Base-by-base conservation (phyloP, 2,329 filamentous ascomycete genomes). In the Xylariaceae sp. region DNA sequence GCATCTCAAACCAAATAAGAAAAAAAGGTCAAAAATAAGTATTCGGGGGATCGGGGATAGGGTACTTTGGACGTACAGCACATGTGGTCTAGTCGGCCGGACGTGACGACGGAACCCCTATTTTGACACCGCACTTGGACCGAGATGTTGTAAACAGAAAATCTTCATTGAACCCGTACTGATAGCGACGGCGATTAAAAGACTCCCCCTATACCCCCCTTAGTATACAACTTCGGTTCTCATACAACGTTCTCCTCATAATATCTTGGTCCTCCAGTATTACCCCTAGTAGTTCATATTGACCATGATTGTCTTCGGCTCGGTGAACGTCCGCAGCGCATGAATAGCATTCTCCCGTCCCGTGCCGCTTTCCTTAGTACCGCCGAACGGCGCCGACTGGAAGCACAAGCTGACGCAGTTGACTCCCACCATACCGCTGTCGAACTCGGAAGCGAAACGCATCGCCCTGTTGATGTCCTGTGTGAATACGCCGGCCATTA, bases 381-480 rank as follows among this genome's bases (percentile, higher is more conserved):
- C 80, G 35, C 80, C 79, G 64, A 82, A 82, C 0, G 80, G 80
- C 2, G 73, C 71, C 3, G 59, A 70, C 47, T 77, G 65, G 58
- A 76, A 75, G 58, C 71, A 67, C 15, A 74, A 62, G 57, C 71
- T 74, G 52, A 76, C 68, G 51, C 73, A 74, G 64, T 89, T 89
- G 69, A 89, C 82, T 76, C 86, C 88, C 2, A 89, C 86, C 80
- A 88, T 88, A 35, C 87, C 87, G 10, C 83, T 81, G 71, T 89
- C 85, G 51, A 90, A 76, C 51, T 78, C 75, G 2, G 77, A 74
- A 1, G 79, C 76, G 2, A 84, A 73, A 1, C 81, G 77, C 68
- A 83, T 80, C 2, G 84, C 87, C 64, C 81, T 82, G 66, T 82
- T 82, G 66, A 89, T 82, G 68, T 89, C 82, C 65, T 82, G 76